phyloP scores from a whole-genome alignment of 306 rosid genomes.

The Amphicarpaea edgeworthii region DNA sequence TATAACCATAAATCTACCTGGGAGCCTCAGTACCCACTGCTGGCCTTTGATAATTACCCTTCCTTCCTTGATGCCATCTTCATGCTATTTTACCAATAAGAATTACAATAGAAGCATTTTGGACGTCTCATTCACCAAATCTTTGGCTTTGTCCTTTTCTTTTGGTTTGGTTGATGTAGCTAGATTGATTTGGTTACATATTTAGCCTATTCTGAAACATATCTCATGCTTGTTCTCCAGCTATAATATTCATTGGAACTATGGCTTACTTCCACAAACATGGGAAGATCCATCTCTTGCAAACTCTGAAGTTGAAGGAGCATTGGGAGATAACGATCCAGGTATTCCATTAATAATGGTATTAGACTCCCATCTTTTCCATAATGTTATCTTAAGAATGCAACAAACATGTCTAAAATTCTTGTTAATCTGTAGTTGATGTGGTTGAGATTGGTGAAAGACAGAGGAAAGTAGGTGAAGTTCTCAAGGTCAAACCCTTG shows the following conservation, averaged over 20 bases:
- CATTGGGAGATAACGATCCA: conserved; percentile 96
- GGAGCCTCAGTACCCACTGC: conserved; percentile 16
- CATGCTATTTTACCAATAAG: conserved; percentile 17
- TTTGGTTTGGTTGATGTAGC: conserved; percentile 38
- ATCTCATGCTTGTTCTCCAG: conserved; percentile 51
- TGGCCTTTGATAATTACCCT: conserved; percentile 5
- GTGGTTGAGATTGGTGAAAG: conserved; percentile 88
- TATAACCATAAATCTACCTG: conserved; percentile 17
- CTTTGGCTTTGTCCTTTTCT: conserved; percentile 22
- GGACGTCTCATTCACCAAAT: conserved; percentile 1
- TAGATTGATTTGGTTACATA: conserved; percentile 5
- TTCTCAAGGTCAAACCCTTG: conserved; percentile 89
- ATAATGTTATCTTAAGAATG: conserved; percentile 8
- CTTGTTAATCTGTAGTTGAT: conserved; percentile 67
- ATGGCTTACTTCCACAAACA: conserved; percentile 96
- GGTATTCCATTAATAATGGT: conserved; percentile 50
- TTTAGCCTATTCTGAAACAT: conserved; percentile 33
- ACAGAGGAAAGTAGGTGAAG: conserved; percentile 74
- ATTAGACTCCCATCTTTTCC: conserved; percentile 29
- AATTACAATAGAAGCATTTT: conserved; percentile 23
- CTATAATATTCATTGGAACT: conserved; percentile 92
- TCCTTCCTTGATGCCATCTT: conserved; percentile 20
- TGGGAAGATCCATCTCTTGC: conserved; percentile 97
- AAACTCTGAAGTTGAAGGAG: conserved; percentile 88
- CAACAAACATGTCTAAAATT: conserved; percentile 1